Evolutionary conservation across 1,284 basidiomycete species (phyloP), one percentile per base, ranked within the genome.

Genomic region (Trichosporon sp.): DNA sequence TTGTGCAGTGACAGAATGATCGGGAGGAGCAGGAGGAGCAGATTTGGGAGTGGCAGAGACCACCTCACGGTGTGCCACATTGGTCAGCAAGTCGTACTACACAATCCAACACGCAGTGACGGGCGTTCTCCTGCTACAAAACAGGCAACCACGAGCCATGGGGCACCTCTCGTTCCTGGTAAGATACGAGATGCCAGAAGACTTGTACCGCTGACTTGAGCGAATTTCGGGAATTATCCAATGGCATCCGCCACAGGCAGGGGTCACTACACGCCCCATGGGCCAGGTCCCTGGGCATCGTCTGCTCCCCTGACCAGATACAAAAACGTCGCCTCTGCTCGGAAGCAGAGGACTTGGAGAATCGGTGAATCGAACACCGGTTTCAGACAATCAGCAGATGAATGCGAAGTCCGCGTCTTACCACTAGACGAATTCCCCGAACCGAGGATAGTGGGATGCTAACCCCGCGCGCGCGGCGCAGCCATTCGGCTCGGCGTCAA

Each of bases 331-430:
- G 21, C 47, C 47, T 25, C 47, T 25, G 47, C n/a, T 51, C 47
- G 47, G 23, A 25, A 51, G 47, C 47, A 51, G 47, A 51, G 47
- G 47, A 23, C 47, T 51, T 51, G 47, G 47, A 51, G 47, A 51
- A 51, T 51, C 47, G 47, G 47, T 51, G 47, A 51, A 51, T 51
- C 47, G 47, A 51, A 51, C 47, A 51, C 47, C 47, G 47, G 47
- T 51, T 51, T 51, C 47, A 51, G 47, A 51, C 47, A 51, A 51
- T 51, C 47, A n/a, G 47, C 21, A 25, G 47, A 51, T 51, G 21
- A 51, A 51, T 51, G 47, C 47, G 47, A 51, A 51, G 47, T 51
- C 47, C 47, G 47, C 47, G 47, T 51, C 47, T 51, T 51, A 51
- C 47, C 47, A 51, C 47, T 51, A 51, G 47, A 51, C 47, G 47